phyloP scores from a whole-genome alignment of 148 eudicot species.

The Persicaria maculosa region DNA sequence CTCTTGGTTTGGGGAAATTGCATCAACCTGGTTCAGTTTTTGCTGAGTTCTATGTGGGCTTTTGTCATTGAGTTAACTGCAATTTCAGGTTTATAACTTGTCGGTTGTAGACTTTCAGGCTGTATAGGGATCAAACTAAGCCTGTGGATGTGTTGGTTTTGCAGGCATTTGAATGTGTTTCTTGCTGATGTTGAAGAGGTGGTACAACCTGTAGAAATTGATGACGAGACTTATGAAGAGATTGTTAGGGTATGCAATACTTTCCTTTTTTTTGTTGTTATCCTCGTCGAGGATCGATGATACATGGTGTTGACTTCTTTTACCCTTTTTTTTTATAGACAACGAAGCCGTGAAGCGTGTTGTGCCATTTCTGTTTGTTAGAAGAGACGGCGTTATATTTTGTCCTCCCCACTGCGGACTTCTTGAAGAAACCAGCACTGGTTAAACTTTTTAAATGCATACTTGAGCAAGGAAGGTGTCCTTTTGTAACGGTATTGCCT shows the following conservation, averaged over 20 bases:
- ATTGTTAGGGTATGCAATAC: conserved; percentile 62
- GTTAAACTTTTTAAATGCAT: background rate
- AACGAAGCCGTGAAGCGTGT: conserved; percentile 39
- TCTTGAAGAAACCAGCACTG: conserved; percentile 27
- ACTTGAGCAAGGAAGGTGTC: no score
- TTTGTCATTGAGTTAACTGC: background rate
- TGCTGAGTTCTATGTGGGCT: background rate
- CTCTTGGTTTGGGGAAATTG: no score
- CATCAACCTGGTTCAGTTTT: no score
- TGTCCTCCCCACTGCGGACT: conserved; percentile 71
- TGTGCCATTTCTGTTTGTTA: conserved; percentile 66
- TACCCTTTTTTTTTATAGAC: conserved; percentile 31
- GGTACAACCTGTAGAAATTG: conserved; percentile 70
- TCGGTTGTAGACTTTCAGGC: background rate
- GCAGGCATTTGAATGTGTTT: conserved; percentile 84
- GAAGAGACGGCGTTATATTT: conserved; percentile 86
- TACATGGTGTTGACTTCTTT: background rate
- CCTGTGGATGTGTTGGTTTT: background rate
- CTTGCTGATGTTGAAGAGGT: conserved; percentile 79
- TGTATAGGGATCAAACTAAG: background rate
- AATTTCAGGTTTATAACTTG: background rate
- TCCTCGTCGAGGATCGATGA: background rate
- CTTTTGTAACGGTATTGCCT: no score
- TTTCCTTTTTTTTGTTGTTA: background rate
- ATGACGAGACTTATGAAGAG: conserved; percentile 82